A percentile compares a stretch with the other conserved stretches of the same genome.
These are phyloP conservation scores for Acanthamoeba polyphaga DNA, from an alignment of 208 protist species.

Conservation along the genomic window DNA sequence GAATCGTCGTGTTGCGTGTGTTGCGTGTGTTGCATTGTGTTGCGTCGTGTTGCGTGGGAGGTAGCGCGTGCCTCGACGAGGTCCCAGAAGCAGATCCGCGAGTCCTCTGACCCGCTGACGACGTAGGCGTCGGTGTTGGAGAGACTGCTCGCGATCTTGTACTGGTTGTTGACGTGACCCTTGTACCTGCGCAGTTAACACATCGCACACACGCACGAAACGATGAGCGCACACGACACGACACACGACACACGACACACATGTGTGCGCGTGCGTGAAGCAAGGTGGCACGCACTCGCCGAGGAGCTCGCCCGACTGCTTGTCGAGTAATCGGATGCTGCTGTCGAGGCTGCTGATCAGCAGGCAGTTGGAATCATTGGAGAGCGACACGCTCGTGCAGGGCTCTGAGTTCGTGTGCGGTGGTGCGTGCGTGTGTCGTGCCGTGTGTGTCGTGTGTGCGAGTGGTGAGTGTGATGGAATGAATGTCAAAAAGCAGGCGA, in stretches of 20 bases:
- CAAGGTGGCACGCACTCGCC: slow-evolving; percentile 19
- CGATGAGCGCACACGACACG: no score
- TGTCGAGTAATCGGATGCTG: slow-evolving; percentile 76
- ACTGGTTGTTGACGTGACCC: slow-evolving; percentile 75
- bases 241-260: no score
- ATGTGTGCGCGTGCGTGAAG: background rate
- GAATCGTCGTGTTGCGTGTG: background rate
- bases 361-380: slow-evolving; percentile 77
- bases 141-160: slow-evolving; percentile 78
- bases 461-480: background rate
- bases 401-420: background rate
- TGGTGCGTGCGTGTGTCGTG: background rate
- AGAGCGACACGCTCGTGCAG: slow-evolving; percentile 68
- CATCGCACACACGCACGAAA: background rate
- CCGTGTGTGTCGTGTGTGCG: background rate
- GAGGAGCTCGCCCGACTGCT: slow-evolving; percentile 64
- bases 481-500: background rate
- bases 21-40: background rate
- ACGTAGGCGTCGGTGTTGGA: slow-evolving; percentile 73
- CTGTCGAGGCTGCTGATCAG: slow-evolving; percentile 69
- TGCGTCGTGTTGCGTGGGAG: background rate
- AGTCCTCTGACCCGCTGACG: slow-evolving; percentile 78
- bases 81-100: slow-evolving; percentile 76
- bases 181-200: slow-evolving; percentile 29
- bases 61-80: slow-evolving; percentile 51